These are phyloP conservation scores for Cyclotella cryptica DNA, from an alignment of 108 stramenopile species.

Conservation along the genomic window DNA sequence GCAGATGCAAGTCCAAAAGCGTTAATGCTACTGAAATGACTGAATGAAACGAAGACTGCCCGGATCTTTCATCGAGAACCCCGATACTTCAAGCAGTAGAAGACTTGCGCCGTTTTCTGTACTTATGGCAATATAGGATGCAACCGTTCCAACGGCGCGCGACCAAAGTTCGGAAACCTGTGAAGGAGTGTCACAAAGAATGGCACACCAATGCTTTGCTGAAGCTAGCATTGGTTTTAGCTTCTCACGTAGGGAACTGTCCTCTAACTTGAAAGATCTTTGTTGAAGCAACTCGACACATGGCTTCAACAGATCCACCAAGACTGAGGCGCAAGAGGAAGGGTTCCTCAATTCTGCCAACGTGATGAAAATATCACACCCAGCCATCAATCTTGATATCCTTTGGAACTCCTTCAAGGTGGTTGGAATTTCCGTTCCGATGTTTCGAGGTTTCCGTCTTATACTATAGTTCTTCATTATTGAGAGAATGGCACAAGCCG, in stretches of 20 bases:
- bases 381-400: constrained; percentile 39
- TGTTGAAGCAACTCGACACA: constrained; percentile 29
- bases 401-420: constrained; percentile 47
- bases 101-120: constrained; percentile 43
- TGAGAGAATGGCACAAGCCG: constrained; percentile 48
- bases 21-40: constrained; percentile 45
- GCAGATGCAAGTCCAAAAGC: constrained; percentile 36
- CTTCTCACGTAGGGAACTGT: constrained; percentile 25
- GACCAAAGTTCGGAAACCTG: constrained; percentile 50
- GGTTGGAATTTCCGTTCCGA: background rate
- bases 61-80: constrained; percentile 43
- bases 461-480: constrained; percentile 30
- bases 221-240: constrained; percentile 36
- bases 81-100: constrained; percentile 49
- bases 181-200: constrained; percentile 35
- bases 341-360: constrained; percentile 36
- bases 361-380: constrained; percentile 35
- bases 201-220: constrained; percentile 47
- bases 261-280: constrained; percentile 8
- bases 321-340: constrained; percentile 25
- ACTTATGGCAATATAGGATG: constrained; percentile 35
- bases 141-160: constrained; percentile 31
- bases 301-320: constrained; percentile 34
- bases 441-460: background rate
- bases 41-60: constrained; percentile 39